phyloP scores from a whole-genome alignment of 2,329 filamentous ascomycete species.

The Tolypocladium pustulatum region DNA sequence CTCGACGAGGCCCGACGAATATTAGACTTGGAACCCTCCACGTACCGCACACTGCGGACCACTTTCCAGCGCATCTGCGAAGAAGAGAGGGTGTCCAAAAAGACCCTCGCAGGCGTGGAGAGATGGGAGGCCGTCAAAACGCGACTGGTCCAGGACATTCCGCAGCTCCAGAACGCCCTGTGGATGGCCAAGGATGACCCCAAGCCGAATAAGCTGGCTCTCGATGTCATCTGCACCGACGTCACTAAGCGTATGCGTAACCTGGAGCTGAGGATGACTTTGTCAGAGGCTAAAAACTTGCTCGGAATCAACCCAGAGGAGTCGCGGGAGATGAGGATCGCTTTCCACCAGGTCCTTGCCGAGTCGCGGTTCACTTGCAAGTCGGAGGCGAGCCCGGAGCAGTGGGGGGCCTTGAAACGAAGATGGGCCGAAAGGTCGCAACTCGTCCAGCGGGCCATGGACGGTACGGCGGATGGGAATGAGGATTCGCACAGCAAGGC shows the following conservation, averaged over 20 bases:
- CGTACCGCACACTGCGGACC: conserved; percentile 55
- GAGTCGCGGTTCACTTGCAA: conserved; percentile 61
- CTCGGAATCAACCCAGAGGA: conserved; percentile 33
- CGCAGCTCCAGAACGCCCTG: conserved; percentile 53
- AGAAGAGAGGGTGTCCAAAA: conserved; percentile 58
- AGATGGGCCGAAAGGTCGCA: conserved; percentile 53
- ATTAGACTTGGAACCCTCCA: conserved; percentile 49
- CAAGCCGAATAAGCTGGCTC: conserved; percentile 54
- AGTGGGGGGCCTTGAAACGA: conserved; percentile 61
- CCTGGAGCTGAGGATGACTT: conserved; percentile 54
- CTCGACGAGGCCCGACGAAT: conserved; percentile 68
- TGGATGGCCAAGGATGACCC: conserved; percentile 45
- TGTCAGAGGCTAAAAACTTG: conserved; percentile 62
- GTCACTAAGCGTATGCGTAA: conserved; percentile 70
- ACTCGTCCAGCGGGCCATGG: conserved; percentile 44
- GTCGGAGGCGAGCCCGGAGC: conserved; percentile 58
- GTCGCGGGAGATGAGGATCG: conserved; percentile 49
- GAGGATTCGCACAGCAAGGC: conserved; percentile 43
- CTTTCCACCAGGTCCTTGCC: conserved; percentile 56
- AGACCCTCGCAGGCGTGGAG: conserved; percentile 62
- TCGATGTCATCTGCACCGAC: conserved; percentile 73
- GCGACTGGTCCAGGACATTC: conserved; percentile 51
- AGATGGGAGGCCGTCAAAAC: conserved; percentile 64
- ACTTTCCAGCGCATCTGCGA: conserved; percentile 63
- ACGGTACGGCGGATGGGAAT: conserved; percentile 34